phyloP scores from a whole-genome alignment of 108 stramenopile genomes.

The Skeletonema menzelii region DNA sequence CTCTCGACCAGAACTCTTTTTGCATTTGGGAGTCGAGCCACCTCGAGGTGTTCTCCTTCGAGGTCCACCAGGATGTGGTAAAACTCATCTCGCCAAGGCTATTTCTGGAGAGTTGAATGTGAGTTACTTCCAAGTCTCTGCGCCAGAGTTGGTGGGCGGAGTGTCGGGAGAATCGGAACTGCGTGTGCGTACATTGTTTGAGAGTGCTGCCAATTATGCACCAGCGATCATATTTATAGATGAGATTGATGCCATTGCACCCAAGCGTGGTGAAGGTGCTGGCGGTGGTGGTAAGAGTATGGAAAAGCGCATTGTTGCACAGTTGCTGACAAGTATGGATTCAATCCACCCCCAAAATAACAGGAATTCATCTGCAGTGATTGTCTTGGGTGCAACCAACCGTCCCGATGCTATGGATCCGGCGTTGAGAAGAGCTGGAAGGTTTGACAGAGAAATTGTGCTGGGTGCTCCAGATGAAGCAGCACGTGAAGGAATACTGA shows the following conservation, averaged over 20 bases:
- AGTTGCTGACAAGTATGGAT: constrained; percentile 96
- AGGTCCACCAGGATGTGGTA: constrained; percentile 98
- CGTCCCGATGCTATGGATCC: constrained; percentile 95
- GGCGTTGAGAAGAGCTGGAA: constrained; percentile 93
- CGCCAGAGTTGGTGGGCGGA: constrained; percentile 96
- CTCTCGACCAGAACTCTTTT: constrained; percentile 95
- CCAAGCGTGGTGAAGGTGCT: constrained; percentile 82
- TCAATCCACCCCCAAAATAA: constrained; percentile 68
- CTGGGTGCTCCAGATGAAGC: constrained; percentile 96
- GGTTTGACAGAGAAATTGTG: constrained; percentile 97
- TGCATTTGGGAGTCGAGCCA: constrained; percentile 95
- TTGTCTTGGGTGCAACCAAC: constrained; percentile 98
- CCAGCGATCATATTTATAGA: constrained; percentile 98
- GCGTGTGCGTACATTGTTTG: constrained; percentile 90
- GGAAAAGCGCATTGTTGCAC: constrained; percentile 98
- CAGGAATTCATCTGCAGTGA: constrained; percentile 68
- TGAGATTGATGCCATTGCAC: constrained; percentile 97
- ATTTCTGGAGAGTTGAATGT: constrained; percentile 77
- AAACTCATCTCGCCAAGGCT: constrained; percentile 94
- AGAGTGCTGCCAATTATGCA: constrained; percentile 87
- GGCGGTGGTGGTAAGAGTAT: constrained; percentile 77
- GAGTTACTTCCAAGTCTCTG: constrained; percentile 82
- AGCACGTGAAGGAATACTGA: constrained; percentile 86
- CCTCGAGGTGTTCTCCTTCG: constrained; percentile 98
- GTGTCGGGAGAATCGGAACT: constrained; percentile 95